Conservation (phyloP, 2,329 filamentous ascomycete genomes). For the Xylaria sp. region DNA sequence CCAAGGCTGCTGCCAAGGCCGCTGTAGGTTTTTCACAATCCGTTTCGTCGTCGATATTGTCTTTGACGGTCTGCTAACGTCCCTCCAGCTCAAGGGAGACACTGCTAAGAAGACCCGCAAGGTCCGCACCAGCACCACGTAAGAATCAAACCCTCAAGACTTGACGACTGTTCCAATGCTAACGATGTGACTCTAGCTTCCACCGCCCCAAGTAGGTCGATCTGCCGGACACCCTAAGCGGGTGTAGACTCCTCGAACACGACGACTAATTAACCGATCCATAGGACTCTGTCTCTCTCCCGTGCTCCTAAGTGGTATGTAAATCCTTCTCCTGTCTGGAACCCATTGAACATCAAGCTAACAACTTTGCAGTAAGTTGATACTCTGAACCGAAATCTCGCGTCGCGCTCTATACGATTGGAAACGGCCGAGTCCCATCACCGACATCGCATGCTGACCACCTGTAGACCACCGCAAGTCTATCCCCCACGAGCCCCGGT, state of each 20-base stretch:
- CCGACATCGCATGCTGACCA: conserved; percentile 2
- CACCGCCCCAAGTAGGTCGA: conserved; percentile 77
- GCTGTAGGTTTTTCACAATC: conserved; percentile 49
- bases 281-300: conserved; percentile 17
- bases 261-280: conserved; percentile 1
- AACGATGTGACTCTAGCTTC: conserved; percentile 48
- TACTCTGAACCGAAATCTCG: not conserved
- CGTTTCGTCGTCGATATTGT: conserved; percentile 62
- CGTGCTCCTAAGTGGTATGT: conserved; percentile 17
- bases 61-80: conserved; percentile 6
- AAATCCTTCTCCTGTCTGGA: not conserved
- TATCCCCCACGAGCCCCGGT: conserved; percentile 79
- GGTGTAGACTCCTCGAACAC: not conserved
- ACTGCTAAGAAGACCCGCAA: conserved; percentile 80
- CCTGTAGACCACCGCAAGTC: conserved; percentile 82
- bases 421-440: not conserved
- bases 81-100: conserved; percentile 34
- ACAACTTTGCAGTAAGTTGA: conserved; percentile 8
- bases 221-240: conserved; percentile 32
- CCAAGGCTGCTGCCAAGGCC: conserved; percentile 90
- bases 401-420: not conserved
- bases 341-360: not conserved
- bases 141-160: not conserved
- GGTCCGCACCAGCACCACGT: conserved; percentile 79
- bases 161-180: not conserved